Base-by-base conservation (phyloP, 495 filamentous ascomycete genomes). In the Cenococcum geophilum region DNA sequence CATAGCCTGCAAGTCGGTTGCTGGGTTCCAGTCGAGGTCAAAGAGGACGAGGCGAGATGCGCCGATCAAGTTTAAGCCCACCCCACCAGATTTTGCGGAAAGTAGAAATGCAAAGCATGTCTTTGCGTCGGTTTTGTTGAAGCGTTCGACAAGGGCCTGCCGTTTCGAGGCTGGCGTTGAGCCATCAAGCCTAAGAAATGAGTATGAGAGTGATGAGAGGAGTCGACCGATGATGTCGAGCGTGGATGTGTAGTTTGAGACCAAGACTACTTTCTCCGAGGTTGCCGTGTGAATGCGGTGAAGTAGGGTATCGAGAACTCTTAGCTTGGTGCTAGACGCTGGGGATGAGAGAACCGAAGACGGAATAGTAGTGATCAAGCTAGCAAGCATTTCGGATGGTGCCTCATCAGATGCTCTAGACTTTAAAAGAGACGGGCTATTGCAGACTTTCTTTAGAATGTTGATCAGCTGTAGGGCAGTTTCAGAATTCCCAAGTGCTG, bases 21-120 rank as follows among this genome's bases (percentile, higher is more conserved):
- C 84, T 1, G 88, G 88, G 65, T 92, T 92, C 88, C 88, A 92
- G 72, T 91, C 88, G 5, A 88, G 80, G 64, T 92, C 88, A 67
- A 91, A 91, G 1, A 92, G 81, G 8, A 91, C 76, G 0, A 92
- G 80, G 11, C 88, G 79, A 21, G 84, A 87, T 4, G 88, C 88
- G 21, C 88, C 88, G 60, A 89, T 86, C 3, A 92, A 80, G 70
- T 92, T 92, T 47, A 92, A 78, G 3, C 88, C 88, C 18, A 82
- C 80, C 6, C 88, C 88, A 12, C 88, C 88, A 43, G 86, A 81
- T 71, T 91, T 91, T 11, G 88, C 89, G 8, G 88, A 91, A 1
- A 92, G 80, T 0, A 92, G 77, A 72, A 92, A 91, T 12, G 87
- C 89, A 65, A 92, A 89, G 65, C 74, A 82, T 34, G 72, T 69